These are phyloP conservation scores for Tricholoma matsutake DNA, from an alignment of 768 basidiomycete genomes.

Conservation along the genomic window DNA sequence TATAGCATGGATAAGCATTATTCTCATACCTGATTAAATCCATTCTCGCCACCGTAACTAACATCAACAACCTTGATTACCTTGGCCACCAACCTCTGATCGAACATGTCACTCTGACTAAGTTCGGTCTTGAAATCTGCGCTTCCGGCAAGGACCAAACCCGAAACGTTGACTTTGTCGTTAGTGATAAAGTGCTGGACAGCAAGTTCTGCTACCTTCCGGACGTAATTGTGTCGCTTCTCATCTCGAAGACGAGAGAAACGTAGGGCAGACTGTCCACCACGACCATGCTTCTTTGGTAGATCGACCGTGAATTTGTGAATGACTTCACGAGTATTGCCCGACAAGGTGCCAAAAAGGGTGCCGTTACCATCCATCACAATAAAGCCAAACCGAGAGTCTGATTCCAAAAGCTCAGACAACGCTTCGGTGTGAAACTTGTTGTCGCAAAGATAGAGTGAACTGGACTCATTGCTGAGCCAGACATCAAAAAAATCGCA, in stretches of 20 bases:
- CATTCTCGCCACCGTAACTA: slow-evolving; percentile 97
- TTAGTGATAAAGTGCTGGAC: slow-evolving; percentile 98
- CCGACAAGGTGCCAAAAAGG: slow-evolving; percentile 92
- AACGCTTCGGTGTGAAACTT: slow-evolving; percentile 99
- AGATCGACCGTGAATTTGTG: slow-evolving; percentile 99
- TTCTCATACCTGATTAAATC: slow-evolving; percentile 91
- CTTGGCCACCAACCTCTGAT: slow-evolving; percentile 82
- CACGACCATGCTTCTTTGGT: slow-evolving; percentile 99
- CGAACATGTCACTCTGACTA: slow-evolving; percentile 95
- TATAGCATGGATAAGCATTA: background rate
- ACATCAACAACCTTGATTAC: slow-evolving; percentile 98
- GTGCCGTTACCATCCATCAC: slow-evolving; percentile 99
- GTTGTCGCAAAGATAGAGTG: slow-evolving; percentile 98
- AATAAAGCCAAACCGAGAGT: slow-evolving; percentile 98
- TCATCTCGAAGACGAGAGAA: slow-evolving; percentile 99
- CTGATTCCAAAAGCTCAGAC: slow-evolving; percentile 93
- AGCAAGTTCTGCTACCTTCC: slow-evolving; percentile 95
- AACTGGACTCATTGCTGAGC: slow-evolving; percentile 43
- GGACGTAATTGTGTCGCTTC: slow-evolving; percentile 99
- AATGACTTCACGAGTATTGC: slow-evolving; percentile 94
- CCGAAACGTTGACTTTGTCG: slow-evolving; percentile 98
- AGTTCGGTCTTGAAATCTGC: slow-evolving; percentile 99
- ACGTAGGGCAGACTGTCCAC: slow-evolving; percentile 99
- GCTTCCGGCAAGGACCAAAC: slow-evolving; percentile 92
- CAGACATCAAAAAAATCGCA: background rate